Base-by-base conservation (phyloP, 2,329 filamentous ascomycete genomes). In the Chaetothyriales sp. region DNA sequence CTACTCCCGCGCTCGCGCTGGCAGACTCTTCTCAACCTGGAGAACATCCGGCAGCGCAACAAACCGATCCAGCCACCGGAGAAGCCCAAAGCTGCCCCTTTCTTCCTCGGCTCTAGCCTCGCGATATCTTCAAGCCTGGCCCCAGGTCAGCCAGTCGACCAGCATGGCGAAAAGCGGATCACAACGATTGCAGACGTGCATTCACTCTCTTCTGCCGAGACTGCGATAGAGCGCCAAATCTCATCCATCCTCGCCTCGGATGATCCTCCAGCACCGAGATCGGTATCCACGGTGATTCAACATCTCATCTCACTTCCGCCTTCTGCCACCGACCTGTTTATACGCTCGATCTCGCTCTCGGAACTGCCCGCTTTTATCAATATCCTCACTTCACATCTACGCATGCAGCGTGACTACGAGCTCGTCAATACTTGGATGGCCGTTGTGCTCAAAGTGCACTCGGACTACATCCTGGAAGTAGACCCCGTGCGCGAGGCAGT, bases 401-500 rank as follows among this genome's bases (percentile, higher is more conserved):
- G 72, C 44, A 72, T 78, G 48, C 50, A 46, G 20, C 80, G 82
- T 56, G 92, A 96, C 66, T 98, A 94, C 66, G 92, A 98, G 68
- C 75, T 98, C 42, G 84, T 87, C 15, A 89, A 96, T 67, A 87
- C 88, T 0, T 98, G 92, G 90, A 96, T 98, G 88, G 82, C 84
- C 1, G 90, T 96, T 1, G 94, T 96, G 62, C 65, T 98, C 53
- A 78, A 82, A 46, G 70, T 95, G 43, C 90, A 96, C 66, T 75
- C 74, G 5, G 80, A 83, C 54, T 68, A 75, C 15, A 69, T 84
- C 26, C 50, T 55, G 19, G 58, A 57, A 15, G 57, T 59, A 22
- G 57, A 59, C 10, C 66, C 64, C 36, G 65, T 69, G 32, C 67
- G 68, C 39, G 62, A 70, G 70, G 68, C 73, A 69, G 63, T 95